A percentile compares a stretch with the other conserved stretches of the same genome.
Evolutionary conservation across 2,329 filamentous ascomycete species (phyloP).

Genomic region (Trichophyton rubrum): DNA sequence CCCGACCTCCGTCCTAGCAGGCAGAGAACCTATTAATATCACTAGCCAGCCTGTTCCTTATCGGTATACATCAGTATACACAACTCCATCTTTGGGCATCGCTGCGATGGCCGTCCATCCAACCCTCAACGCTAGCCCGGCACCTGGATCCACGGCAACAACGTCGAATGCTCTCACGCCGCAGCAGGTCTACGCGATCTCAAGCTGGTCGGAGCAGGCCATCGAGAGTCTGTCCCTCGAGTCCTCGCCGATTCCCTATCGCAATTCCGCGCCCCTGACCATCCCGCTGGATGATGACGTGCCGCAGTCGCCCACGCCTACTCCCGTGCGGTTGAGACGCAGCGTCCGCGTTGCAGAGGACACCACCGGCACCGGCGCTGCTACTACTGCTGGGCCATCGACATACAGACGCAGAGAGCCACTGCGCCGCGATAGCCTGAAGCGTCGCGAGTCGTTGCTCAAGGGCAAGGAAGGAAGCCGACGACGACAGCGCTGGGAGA

Average conservation of each 20-base stretch:
- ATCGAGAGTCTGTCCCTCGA: conserved; percentile 22
- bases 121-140: conserved; percentile 15
- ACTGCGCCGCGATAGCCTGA: conserved; percentile 37
- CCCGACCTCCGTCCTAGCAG: neutral
- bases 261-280: conserved; percentile 46
- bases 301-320: conserved; percentile 12
- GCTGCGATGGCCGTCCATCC: conserved; percentile 35
- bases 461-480: conserved; percentile 87
- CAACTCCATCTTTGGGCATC: neutral
- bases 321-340: conserved; percentile 8
- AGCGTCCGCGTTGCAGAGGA: conserved; percentile 19
- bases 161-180: conserved; percentile 21
- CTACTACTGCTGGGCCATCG: conserved; percentile 14
- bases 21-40: neutral
- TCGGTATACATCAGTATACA: no score
- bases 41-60: neutral
- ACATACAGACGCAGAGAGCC: conserved; percentile 28
- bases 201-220: conserved; percentile 50
- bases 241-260: conserved; percentile 4
- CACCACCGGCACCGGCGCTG: neutral
- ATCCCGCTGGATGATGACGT: conserved; percentile 59
- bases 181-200: conserved; percentile 45
- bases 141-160: neutral
- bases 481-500: conserved; percentile 84
- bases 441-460: conserved; percentile 59